Evolutionary conservation across 306 rosid genomes (phyloP).

Genomic region (Senna tora): DNA sequence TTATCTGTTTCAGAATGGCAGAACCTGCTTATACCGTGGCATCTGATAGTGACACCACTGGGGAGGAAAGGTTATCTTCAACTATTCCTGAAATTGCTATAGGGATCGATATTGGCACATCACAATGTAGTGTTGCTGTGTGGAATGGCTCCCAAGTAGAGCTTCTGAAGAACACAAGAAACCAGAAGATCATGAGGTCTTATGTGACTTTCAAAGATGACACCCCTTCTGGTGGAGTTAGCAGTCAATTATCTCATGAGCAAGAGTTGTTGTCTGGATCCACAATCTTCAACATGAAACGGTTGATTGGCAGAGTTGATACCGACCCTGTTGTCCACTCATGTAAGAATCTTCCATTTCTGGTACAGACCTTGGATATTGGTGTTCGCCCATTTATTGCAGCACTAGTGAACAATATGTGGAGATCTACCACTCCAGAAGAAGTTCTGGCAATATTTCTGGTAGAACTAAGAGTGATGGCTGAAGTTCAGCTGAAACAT

Average conservation of each 20-base stretch:
- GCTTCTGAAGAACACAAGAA: conserved; percentile 68
- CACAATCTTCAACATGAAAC: conserved; percentile 87
- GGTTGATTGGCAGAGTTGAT: conserved; percentile 84
- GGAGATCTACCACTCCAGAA: conserved; percentile 89
- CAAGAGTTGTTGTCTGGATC: conserved; percentile 73
- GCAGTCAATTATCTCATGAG: conserved; percentile 54
- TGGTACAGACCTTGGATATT: conserved; percentile 81
- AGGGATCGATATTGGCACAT: conserved; percentile 88
- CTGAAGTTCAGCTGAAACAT: conserved; percentile 63
- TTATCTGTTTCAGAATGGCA: conserved; percentile 64
- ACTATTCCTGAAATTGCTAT: conserved; percentile 70
- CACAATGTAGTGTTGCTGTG: conserved; percentile 82
- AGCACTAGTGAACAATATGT: conserved; percentile 70
- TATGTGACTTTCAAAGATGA: conserved; percentile 75
- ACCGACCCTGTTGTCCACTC: conserved; percentile 82
- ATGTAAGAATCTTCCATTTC: conserved; percentile 78
- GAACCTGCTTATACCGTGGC: conserved; percentile 81
- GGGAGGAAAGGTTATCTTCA: conserved; percentile 59
- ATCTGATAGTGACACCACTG: conserved; percentile 79
- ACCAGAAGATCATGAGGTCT: conserved; percentile 79
- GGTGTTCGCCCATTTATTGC: conserved; percentile 86
- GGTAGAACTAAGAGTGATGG: conserved; percentile 66
- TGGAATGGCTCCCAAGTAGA: conserved; percentile 90
- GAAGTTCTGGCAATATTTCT: conserved; percentile 79
- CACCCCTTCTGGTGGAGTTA: conserved; percentile 67